Percentiles rank a stretch among this genome's conserved stretches.
Evolutionary conservation across 2,329 filamentous ascomycete species (phyloP).

Genomic region (Fusarium sp.): DNA sequence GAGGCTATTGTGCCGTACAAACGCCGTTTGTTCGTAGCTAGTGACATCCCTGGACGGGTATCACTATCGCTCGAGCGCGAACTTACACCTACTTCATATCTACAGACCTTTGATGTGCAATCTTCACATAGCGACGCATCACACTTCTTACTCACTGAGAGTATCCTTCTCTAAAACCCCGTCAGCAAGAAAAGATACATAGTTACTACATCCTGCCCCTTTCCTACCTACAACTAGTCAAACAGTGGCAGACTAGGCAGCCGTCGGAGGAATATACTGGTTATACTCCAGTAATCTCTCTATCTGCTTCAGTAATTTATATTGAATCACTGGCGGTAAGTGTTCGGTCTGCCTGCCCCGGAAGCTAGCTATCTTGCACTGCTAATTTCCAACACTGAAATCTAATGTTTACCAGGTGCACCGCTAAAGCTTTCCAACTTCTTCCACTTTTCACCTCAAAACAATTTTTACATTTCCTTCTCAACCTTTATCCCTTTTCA

Average conservation of each 20-base stretch:
- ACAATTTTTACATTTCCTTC: not conserved
- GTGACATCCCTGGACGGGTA: not conserved
- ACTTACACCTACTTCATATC: not conserved
- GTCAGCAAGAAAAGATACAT: not conserved
- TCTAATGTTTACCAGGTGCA: conserved; percentile 2
- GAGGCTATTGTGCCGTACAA: not conserved
- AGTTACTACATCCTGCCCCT: not conserved
- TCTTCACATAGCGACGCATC: not conserved
- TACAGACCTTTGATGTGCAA: not conserved
- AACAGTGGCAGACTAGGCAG: not conserved
- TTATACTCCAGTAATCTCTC: not conserved
- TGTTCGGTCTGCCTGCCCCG: not conserved
- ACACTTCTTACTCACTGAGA: not conserved
- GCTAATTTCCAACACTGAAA: not conserved
- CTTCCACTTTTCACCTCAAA: not conserved
- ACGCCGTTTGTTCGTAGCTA: not conserved
- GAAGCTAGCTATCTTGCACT: not conserved
- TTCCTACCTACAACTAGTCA: not conserved
- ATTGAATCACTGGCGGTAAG: not conserved
- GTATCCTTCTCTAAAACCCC: not conserved
- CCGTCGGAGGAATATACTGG: not conserved
- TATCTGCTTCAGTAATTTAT: not conserved
- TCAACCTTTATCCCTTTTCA: not conserved
- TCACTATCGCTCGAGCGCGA: not conserved
- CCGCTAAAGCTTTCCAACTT: not conserved